Conservation (phyloP, 805 yeast species). For the Ogataea methylovora region DNA sequence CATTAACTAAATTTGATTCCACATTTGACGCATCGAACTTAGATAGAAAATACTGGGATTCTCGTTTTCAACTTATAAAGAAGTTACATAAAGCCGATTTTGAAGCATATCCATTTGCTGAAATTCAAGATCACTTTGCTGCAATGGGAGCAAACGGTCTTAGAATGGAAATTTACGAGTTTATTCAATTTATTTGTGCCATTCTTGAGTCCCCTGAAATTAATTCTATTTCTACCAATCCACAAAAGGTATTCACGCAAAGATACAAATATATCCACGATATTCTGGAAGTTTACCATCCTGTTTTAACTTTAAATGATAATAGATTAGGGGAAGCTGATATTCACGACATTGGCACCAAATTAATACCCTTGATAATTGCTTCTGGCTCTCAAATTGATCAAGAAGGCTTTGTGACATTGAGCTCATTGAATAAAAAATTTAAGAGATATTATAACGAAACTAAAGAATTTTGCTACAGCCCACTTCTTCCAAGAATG, state of each 20-base stretch:
- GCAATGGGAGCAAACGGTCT: slow-evolving; percentile 23
- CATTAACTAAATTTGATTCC: background rate
- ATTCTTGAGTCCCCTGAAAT: slow-evolving; percentile 23
- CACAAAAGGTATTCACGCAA: slow-evolving; percentile 11
- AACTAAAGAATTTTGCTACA: no score
- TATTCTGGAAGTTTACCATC: slow-evolving; percentile 13
- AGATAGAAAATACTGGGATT: slow-evolving; percentile 9
- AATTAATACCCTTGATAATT: slow-evolving; percentile 17
- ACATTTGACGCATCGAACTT: slow-evolving; percentile 8
- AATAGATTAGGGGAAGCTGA: background rate
- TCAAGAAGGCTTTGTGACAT: slow-evolving; percentile 12
- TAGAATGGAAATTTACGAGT: slow-evolving; percentile 13
- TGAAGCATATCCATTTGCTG: slow-evolving; percentile 9
- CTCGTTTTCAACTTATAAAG: slow-evolving; percentile 11
- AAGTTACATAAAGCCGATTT: slow-evolving; percentile 15
- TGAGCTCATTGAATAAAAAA: slow-evolving; percentile 2
- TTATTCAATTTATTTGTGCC: slow-evolving; percentile 13
- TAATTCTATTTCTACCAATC: slow-evolving; percentile 6
- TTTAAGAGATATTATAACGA: no score
- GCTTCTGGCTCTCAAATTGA: slow-evolving; percentile 22
- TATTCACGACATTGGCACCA: slow-evolving; percentile 1
- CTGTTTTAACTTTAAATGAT: slow-evolving; percentile 11
- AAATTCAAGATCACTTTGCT: slow-evolving; percentile 15
- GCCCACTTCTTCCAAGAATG: no score
- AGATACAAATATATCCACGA: slow-evolving; percentile 12